These are phyloP conservation scores for Fusarium liriodendri DNA, from an alignment of 2,329 filamentous ascomycete species.

Conservation along the genomic window DNA sequence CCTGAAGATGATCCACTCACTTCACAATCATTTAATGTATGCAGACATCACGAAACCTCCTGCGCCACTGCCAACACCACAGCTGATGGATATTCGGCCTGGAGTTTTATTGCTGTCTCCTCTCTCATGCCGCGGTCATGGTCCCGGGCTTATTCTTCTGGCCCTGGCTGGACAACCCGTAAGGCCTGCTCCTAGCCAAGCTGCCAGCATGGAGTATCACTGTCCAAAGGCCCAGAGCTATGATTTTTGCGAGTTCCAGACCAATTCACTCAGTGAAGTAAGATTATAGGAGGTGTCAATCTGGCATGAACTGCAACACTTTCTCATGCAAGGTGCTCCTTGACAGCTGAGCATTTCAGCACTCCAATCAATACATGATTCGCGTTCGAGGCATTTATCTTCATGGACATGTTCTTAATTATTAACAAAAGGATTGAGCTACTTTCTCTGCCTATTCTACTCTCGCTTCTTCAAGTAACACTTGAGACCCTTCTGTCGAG, in stretches of 20 bases:
- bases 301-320: neutral
- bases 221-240: too few relatives aligned
- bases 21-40: constrained; percentile 24
- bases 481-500: constrained; percentile 1
- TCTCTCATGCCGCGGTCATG: constrained; percentile 50
- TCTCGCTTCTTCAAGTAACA: constrained; percentile 5
- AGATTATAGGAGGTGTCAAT: neutral
- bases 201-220: too few relatives aligned
- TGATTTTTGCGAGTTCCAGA: neutral
- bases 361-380: neutral
- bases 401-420: neutral
- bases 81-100: constrained; percentile 23
- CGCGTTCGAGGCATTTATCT: neutral
- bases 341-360: neutral
- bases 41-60: constrained; percentile 42
- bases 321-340: neutral
- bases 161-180: constrained; percentile 15
- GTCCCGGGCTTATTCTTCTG: constrained; percentile 39
- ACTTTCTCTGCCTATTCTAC: neutral
- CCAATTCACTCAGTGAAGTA: neutral
- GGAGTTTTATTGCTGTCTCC: constrained; percentile 46
- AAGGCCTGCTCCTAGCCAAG: neutral
- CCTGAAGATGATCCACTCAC: neutral
- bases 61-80: constrained; percentile 31
- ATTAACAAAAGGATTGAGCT: neutral